Percentiles rank a stretch among this genome's conserved stretches.
Conservation (phyloP, 768 basidiomycete genomes). For the Udeniomyces megalosporus region DNA sequence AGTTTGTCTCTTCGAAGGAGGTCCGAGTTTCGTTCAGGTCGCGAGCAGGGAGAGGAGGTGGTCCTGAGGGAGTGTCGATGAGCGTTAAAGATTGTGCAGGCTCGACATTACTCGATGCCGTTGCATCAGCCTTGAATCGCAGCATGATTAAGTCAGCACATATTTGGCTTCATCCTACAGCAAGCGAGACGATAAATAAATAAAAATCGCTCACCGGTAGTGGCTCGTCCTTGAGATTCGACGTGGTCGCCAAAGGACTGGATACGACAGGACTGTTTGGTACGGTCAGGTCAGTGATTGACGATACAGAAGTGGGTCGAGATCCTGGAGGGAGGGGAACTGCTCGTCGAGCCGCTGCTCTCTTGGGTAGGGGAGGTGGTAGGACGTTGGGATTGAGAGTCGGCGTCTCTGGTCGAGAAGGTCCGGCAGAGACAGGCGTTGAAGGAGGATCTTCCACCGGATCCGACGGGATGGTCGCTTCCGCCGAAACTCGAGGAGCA, state of each 20-base stretch:
- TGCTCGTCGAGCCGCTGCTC: slow-evolving; percentile 6
- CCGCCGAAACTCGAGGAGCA: no score
- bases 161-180: no score
- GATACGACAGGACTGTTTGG: background rate
- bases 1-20: no score
- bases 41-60: no score
- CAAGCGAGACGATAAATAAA: background rate
- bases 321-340: background rate
- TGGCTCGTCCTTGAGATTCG: no score
- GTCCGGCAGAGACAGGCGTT: background rate
- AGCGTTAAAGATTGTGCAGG: background rate
- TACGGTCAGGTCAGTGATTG: background rate
- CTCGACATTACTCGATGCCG: no score
- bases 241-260: background rate
- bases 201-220: background rate
- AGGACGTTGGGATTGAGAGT: background rate
- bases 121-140: no score
- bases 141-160: no score
- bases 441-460: background rate
- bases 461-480: no score
- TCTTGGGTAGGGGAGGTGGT: slow-evolving; percentile 8
- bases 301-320: background rate
- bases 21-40: no score
- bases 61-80: no score
- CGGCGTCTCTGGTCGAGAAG: background rate